Base-by-base conservation (phyloP, 208 protist genomes). In the Leishmania aethiopica region DNA sequence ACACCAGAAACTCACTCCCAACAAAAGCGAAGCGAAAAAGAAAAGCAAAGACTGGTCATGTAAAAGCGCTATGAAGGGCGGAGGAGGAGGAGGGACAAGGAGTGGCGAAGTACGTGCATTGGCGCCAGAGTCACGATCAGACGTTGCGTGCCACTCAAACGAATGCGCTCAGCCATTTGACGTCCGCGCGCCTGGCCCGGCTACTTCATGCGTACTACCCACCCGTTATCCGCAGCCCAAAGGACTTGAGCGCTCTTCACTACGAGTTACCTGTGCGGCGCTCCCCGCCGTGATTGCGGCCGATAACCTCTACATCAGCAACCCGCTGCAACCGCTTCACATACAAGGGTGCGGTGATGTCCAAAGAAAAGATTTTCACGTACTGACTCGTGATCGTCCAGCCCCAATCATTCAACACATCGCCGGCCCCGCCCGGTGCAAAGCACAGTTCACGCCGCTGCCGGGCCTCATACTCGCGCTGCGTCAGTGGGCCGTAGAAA, bases 361-460 rank as follows among this genome's bases (percentile, higher is more conserved):
- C 90, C 47, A 89, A 79, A 19, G 92, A 94, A 75, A 97, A 95
- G 77, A 97, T 91, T 70, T 91, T 92, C 47, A 97, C 91, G 67
- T 89, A 85, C 49, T 73, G 76, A 67, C 92, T 94, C 7, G 82
- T 47, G 17, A 95, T 89, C 0, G 90, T 93, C 92, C 94, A 97
- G 55, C 94, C 94, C 92, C 94, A 97, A 85, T 97, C 94, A 70
- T 94, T 84, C 19, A 79, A 69, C 22, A 89, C 84, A 69, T 92
- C 86, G 25, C 72, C 87, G 11, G 79, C 40, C 4, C 85, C 83
- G 51, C 77, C 84, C n/a, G 85, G 45, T 1, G 71, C 60, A 45
- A 81, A 83, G 57, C 72, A 75, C 55, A 73, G 70, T 25, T 78
- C 81, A 5, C 71, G 76, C n/a, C 77, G 67, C 75, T 79, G 81